These are phyloP conservation scores for Cryptosporidium tyzzeri DNA, from an alignment of 169 alveolate genomes.

Conservation along the genomic window DNA sequence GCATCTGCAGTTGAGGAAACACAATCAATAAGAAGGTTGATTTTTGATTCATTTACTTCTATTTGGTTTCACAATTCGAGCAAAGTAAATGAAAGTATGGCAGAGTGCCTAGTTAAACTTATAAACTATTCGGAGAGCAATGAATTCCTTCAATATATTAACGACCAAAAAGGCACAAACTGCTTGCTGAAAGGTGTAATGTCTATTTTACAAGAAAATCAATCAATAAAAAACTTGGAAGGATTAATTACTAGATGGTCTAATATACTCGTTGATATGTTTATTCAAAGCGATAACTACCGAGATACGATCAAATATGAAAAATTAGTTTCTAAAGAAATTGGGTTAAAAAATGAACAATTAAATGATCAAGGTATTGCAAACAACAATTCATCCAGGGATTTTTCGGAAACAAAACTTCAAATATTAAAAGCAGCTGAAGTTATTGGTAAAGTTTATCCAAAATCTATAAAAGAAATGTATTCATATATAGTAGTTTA, in stretches of 20 bases:
- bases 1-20: conserved; percentile 68
- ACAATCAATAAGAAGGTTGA: conserved; percentile 1
- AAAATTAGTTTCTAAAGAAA: background rate
- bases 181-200: conserved; percentile 13
- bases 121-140: conserved; percentile 45
- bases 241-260: conserved; percentile 55
- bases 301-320: background rate
- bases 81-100: conserved; percentile 8
- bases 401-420: conserved; percentile 30
- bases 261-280: conserved; percentile 50
- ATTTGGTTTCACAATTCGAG: conserved; percentile 51
- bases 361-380: background rate
- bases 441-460: conserved; percentile 58
- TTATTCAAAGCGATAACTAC: conserved; percentile 16
- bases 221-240: background rate
- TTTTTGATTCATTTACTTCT: conserved; percentile 40
- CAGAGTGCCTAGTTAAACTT: conserved; percentile 11
- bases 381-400: background rate
- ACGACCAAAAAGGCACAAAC: background rate
- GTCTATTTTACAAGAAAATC: conserved; percentile 3
- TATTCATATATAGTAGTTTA: conserved; percentile 53
- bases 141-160: conserved; percentile 14
- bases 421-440: conserved; percentile 50
- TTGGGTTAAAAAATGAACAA: background rate
- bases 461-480: conserved; percentile 41